Percentiles rank a stretch among this genome's conserved stretches.
Evolutionary conservation across 202 grass and related monocot species (phyloP).

Genomic region (Alloteropsis angusta): DNA sequence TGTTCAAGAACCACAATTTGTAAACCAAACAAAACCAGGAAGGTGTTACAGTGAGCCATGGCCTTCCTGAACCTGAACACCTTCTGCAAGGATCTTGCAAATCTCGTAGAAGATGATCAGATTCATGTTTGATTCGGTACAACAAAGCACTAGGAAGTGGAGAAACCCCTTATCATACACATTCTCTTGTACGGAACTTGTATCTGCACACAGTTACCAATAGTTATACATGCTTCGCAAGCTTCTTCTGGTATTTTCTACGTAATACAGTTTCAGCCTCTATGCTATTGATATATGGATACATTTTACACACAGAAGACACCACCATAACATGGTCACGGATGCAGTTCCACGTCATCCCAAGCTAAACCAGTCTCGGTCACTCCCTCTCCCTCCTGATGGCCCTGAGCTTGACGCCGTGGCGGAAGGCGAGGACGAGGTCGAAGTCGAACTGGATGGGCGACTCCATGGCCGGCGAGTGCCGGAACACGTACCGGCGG

Average conservation of each 20-base stretch:
- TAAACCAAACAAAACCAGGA: slow-evolving; percentile 20
- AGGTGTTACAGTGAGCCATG: background rate
- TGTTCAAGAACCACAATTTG: slow-evolving; percentile 1
- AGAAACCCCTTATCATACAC: background rate
- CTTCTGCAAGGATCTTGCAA: slow-evolving; percentile 7
- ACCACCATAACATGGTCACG: background rate
- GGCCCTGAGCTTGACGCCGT: slow-evolving; percentile 66
- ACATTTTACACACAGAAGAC: background rate
- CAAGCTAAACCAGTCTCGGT: background rate
- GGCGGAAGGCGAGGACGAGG: slow-evolving; percentile 71
- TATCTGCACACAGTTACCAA: background rate
- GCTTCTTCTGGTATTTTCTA: background rate
- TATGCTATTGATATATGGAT: background rate
- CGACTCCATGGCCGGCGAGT: slow-evolving; percentile 67
- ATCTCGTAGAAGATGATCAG: background rate
- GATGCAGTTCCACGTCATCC: background rate
- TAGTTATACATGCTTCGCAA: background rate
- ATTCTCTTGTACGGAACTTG: background rate
- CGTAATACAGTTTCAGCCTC: background rate
- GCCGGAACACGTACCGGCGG: slow-evolving; percentile 62
- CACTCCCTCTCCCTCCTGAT: slow-evolving; percentile 38
- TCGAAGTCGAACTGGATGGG: slow-evolving; percentile 80
- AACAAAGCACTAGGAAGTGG: background rate
- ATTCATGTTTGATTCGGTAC: background rate
- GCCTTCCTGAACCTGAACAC: background rate